Evolutionary conservation across 2,329 filamentous ascomycete species (phyloP).

Genomic region (Colletotrichum graminicola): DNA sequence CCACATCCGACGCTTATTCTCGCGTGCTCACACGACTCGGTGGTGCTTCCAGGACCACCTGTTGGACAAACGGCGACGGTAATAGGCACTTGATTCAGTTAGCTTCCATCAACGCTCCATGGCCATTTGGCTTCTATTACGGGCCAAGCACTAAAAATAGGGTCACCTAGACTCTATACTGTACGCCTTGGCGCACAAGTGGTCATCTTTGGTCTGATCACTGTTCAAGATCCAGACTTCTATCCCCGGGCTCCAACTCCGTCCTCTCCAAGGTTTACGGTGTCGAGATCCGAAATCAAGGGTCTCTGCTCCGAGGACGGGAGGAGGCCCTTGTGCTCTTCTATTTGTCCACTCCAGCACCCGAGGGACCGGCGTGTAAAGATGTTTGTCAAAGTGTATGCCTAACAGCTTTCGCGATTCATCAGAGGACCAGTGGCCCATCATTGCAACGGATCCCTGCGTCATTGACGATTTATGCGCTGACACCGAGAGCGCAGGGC

Average conservation of each 20-base stretch:
- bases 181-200: neutral
- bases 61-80: neutral
- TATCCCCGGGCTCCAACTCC: neutral
- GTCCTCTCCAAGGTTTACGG: neutral
- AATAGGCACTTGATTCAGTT: no score
- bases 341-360: neutral
- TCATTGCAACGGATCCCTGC: neutral
- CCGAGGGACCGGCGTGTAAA: neutral
- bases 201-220: neutral
- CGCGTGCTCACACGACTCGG: slow-evolving; percentile 17
- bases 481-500: neutral
- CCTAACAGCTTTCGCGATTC: neutral
- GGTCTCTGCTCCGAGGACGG: neutral
- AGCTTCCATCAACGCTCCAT: slow-evolving; percentile 2
- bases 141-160: slow-evolving; percentile 14
- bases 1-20: neutral
- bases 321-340: neutral
- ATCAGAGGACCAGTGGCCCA: no score
- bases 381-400: neutral
- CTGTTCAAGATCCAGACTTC: neutral
- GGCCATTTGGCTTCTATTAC: neutral
- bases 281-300: no score
- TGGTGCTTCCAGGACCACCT: slow-evolving; percentile 6
- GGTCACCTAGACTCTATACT: no score
- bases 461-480: neutral